A percentile compares a stretch with the other conserved stretches of the same genome.
These are phyloP conservation scores for Nothopassalora personata DNA, from an alignment of 2,329 filamentous ascomycete species.

Conservation along the genomic window DNA sequence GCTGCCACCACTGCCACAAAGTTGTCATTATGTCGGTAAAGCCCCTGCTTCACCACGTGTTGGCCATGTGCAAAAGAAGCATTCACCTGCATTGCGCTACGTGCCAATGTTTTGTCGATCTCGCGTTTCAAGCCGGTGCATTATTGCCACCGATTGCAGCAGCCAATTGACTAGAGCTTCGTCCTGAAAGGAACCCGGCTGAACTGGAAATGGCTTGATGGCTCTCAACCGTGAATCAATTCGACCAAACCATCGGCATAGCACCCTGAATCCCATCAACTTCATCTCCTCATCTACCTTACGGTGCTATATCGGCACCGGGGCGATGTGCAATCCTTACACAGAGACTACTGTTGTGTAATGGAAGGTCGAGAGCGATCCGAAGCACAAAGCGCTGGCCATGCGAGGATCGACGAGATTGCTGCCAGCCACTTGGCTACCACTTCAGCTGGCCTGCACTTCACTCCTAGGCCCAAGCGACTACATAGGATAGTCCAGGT, in stretches of 20 bases:
- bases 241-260: background rate
- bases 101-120: background rate
- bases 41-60: conserved; percentile 1
- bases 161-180: background rate
- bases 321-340: background rate
- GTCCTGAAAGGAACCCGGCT: background rate
- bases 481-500: background rate
- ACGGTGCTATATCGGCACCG: background rate
- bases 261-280: background rate
- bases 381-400: conserved; percentile 2
- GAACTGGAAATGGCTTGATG: background rate
- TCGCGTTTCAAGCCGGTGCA: background rate
- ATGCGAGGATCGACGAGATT: conserved; percentile 3
- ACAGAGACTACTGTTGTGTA: background rate
- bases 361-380: conserved; percentile 4
- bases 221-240: background rate
- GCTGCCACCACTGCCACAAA: background rate
- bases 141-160: background rate
- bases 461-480: background rate
- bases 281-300: background rate
- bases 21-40: background rate
- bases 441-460: background rate
- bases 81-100: background rate
- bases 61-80: conserved; percentile 6
- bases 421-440: background rate